Base-by-base conservation (phyloP, 176 grass and related monocot species). In the Chloris gayana region DNA sequence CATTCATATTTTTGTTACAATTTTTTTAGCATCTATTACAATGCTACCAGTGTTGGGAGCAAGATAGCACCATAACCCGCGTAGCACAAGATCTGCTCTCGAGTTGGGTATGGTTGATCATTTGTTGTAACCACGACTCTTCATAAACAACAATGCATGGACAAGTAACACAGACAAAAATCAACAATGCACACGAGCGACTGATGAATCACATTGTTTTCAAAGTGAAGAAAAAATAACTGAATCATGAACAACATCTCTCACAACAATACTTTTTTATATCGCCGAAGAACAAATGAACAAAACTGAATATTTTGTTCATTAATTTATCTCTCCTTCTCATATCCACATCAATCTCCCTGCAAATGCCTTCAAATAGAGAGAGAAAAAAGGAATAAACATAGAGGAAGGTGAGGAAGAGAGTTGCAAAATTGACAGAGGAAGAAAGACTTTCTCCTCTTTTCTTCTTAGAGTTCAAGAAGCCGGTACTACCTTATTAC, bases 321-420 rank as follows among this genome's bases (percentile, higher is more conserved):
- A 78, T 31, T 78, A 35, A 61, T 82, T 77, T 81, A 25, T 60
- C 78, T 82, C 67, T 73, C 26, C 58, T 46, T n/a, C n/a, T n/a
- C n/a, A 73, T 89, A 85, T 89, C 87, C 87, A 85, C 87, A 82
- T 38, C 67, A 41, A 73, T 73, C 38, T 77, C 49, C 19, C 67
- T 70, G 37, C 59, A 74, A 74, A 68, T 79, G 50, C 69, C 75
- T 60, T 82, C 11, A 14, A 67, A 78, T 47, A 80, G 79, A 10
- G 6, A 1, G 44, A 70, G 62, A 11, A 10, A 7, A 3, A 53
- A 70, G n/a, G n/a, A n/a, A n/a, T n/a, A n/a, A n/a, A n/a, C n/a
- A n/a, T n/a, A n/a, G n/a, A n/a, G n/a, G n/a, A n/a, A n/a, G 47
- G 51, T 30, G 82, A 47, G 76, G 21, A 72, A 80, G 67, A 59